Percentiles rank a stretch among this genome's conserved stretches.
Evolutionary conservation across 139 green algal species (phyloP).

Genomic region (Closterium sp.): DNA sequence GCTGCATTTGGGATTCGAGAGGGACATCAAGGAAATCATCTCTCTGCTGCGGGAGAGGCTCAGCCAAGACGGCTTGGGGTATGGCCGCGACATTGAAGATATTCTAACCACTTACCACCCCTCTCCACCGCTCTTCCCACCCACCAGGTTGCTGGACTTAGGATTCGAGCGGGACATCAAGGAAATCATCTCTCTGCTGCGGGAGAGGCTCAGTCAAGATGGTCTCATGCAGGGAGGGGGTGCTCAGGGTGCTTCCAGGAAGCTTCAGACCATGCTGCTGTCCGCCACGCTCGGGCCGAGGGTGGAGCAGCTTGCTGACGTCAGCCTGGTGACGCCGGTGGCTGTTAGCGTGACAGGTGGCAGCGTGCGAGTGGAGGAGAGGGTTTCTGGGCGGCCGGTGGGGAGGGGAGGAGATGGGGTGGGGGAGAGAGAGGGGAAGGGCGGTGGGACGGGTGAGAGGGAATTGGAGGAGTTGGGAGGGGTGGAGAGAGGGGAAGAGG

Average conservation of each 20-base stretch:
- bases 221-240: neutral
- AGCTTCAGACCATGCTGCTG: conserved; percentile 70
- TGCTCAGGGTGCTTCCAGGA: conserved; percentile 1
- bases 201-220: neutral
- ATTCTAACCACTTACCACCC: too few species aligned
- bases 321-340: conserved; percentile 64
- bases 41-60: neutral
- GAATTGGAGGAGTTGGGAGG: too few species aligned
- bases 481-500: neutral
- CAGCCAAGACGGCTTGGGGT: too few species aligned
- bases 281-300: conserved; percentile 83
- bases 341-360: neutral
- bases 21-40: conserved; percentile 65
- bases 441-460: too few species aligned
- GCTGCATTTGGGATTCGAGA: conserved; percentile 89
- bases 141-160: conserved; percentile 80
- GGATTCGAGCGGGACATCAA: conserved; percentile 86
- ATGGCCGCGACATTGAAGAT: too few species aligned
- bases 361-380: neutral
- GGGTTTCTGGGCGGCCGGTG: neutral
- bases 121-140: too few species aligned
- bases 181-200: conserved; percentile 10
- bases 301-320: conserved; percentile 66
- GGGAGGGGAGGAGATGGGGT: neutral
- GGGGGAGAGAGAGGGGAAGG: too few species aligned